These are phyloP conservation scores for Pichia sp. DNA, from an alignment of 1,139 yeast species.

Conservation along the genomic window DNA sequence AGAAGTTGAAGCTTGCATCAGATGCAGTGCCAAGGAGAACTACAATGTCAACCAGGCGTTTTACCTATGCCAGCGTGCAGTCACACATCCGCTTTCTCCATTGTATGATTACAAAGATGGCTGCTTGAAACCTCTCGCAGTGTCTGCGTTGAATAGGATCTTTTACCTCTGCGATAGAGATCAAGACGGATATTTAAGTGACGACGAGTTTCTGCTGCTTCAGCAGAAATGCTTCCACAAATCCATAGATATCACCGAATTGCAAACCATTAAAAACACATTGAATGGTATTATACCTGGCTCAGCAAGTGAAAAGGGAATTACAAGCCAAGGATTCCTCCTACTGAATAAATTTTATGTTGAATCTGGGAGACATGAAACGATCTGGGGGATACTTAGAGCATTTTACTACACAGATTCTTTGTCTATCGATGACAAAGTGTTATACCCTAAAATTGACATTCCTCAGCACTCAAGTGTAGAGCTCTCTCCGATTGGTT, in stretches of 20 bases:
- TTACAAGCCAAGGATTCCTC: constrained; percentile 73
- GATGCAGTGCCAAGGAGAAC: constrained; percentile 78
- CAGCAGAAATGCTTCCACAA: constrained; percentile 75
- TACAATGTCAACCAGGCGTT: constrained; percentile 84
- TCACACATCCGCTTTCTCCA: constrained; percentile 91
- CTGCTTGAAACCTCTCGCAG: constrained; percentile 69
- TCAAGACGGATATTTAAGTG: constrained; percentile 79
- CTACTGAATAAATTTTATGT: constrained; percentile 75
- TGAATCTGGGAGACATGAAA: constrained; percentile 89
- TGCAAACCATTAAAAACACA: constrained; percentile 44
- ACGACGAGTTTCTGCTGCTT: constrained; percentile 60
- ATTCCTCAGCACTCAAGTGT: constrained; percentile 77
- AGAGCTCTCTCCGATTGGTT: constrained; percentile 91
- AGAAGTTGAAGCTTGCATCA: constrained; percentile 86
- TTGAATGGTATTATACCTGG: constrained; percentile 32
- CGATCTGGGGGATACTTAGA: constrained; percentile 90
- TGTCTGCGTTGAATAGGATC: constrained; percentile 70
- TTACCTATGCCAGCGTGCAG: constrained; percentile 86
- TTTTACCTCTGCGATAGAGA: constrained; percentile 84
- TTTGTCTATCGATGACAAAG: constrained; percentile 71
- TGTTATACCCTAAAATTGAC: constrained; percentile 72
- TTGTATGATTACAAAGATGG: constrained; percentile 87
- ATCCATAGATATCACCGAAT: constrained; percentile 48
- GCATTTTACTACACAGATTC: constrained; percentile 91
- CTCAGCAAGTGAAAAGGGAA: constrained; percentile 39